Base-by-base conservation (phyloP, 1,284 basidiomycete genomes). In the Entoloma clypeatum region DNA sequence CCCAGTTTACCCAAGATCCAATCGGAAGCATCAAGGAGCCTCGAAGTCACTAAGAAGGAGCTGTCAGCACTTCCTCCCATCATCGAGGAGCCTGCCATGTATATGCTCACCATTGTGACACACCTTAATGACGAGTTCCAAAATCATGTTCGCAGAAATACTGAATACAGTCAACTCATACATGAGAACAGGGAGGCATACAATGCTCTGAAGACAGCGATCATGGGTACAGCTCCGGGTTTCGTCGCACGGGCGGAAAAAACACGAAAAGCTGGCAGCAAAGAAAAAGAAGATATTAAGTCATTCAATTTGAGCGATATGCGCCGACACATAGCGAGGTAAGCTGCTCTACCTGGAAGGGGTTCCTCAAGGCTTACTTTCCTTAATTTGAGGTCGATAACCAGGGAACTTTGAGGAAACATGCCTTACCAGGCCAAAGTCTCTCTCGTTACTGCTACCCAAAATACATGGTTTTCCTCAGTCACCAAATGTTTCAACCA, bases 251-350 rank as follows among this genome's bases (percentile, higher is more conserved):
- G 30, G 26, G 33, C 26, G 36, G 29, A 35, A 21, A 11, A 6
- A 8, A 4, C 23, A 26, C 13, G 9, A 28, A 10, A 7, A 26
- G 21, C 28, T 17, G 2, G 39, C 36, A 37, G 42, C 5, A 31
- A 43, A 23, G 43, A 37, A 4, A 41, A 44, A 5, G 32, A 40
- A 3, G 19, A 19, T 14, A 13, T 22, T 13, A 35, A 43, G 13
- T 41, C 56, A 3, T 49, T 61, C 24, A 58, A 55, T 38, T 49
- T 68, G 7, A 46, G 56, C 5, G 61, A 67, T 21, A 53, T 70
- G 35, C 49, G 56, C 3, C 35, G 41, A 7, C 54, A 63, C 36
- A 63, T 71, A n/a, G n/a, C n/a, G n/a, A n/a, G n/a, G n/a, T 14
- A 18, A 57, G 5, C 44, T 53, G 67, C 69, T 40, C 17, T 58